Evolutionary conservation across 257 asterid genomes (phyloP).

Genomic region (Forsythia viridissima): DNA sequence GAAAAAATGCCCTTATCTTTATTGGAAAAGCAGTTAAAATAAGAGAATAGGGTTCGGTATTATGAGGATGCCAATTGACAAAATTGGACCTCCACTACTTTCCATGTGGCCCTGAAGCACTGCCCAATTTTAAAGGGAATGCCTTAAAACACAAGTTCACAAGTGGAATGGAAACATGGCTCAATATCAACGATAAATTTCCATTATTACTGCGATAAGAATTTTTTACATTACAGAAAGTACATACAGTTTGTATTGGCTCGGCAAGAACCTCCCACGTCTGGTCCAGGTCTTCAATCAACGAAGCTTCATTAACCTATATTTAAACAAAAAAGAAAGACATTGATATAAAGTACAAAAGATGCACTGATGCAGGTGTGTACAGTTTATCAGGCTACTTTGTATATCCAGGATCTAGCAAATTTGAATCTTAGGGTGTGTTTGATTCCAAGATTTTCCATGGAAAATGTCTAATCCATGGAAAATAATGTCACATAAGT

Average conservation of each 20-base stretch:
- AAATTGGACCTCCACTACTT: neutral
- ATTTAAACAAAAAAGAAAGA: neutral
- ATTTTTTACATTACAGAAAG: neutral
- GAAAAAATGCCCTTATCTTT: neutral
- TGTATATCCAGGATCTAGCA: neutral
- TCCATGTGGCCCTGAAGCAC: neutral
- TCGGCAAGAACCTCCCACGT: conserved; percentile 62
- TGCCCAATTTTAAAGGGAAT: too few species aligned
- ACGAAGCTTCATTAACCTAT: conserved; percentile 43
- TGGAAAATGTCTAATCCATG: too few species aligned
- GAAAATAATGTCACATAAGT: too few species aligned
- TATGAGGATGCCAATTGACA: neutral
- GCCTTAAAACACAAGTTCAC: neutral
- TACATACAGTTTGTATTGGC: conserved; percentile 54
- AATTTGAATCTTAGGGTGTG: neutral
- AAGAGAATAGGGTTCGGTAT: neutral
- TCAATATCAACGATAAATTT: neutral
- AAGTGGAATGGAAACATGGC: neutral
- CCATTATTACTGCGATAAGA: neutral
- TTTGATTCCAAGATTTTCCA: too few species aligned
- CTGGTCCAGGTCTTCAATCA: conserved; percentile 40
- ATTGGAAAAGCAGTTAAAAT: neutral
- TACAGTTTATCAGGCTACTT: neutral
- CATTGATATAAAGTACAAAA: neutral
- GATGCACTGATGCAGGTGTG: neutral